Percentiles rank a stretch among this genome's conserved stretches.
Conservation (phyloP, 2,329 filamentous ascomycete species). For the Aureobasidium mangrovei region DNA sequence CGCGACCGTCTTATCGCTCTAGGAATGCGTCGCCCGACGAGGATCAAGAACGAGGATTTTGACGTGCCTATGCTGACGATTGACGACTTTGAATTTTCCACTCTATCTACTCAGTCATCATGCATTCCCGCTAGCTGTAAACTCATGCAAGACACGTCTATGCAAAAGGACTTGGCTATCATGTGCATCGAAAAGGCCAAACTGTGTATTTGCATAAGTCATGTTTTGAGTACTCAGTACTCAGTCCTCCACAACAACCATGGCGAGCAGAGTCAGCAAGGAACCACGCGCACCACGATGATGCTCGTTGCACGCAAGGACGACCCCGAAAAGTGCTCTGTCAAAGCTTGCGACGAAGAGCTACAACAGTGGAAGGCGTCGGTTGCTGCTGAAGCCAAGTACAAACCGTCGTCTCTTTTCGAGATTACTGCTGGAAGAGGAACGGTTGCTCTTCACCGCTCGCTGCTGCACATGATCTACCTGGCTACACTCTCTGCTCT, state of each 20-base stretch:
- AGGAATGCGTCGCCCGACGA: constrained; percentile 84
- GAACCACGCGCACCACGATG: constrained; percentile 62
- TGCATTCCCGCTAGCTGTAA: constrained; percentile 60
- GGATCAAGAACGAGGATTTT: constrained; percentile 88
- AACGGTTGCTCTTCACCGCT: constrained; percentile 60
- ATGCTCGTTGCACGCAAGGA: constrained; percentile 88
- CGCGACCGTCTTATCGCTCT: constrained; percentile 85
- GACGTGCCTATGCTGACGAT: constrained; percentile 84
- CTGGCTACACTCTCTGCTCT: constrained; percentile 85
- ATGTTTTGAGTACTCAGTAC: constrained; percentile 84
- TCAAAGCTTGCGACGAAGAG: constrained; percentile 69
- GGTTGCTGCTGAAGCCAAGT: constrained; percentile 63
- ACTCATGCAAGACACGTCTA: constrained; percentile 58
- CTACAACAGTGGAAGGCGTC: constrained; percentile 68
- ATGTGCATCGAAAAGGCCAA: constrained; percentile 92
- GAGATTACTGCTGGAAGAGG: constrained; percentile 52
- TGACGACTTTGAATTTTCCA: constrained; percentile 71
- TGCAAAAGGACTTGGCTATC: constrained; percentile 69
- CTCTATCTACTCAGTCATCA: constrained; percentile 21
- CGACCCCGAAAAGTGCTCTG: constrained; percentile 70
- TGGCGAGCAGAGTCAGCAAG: constrained; percentile 60
- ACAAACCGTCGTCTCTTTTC: constrained; percentile 46
- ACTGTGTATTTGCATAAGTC: constrained; percentile 79
- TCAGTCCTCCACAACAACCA: constrained; percentile 81
- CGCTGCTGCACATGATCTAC: constrained; percentile 89